Evolutionary conservation across 768 basidiomycete genomes (phyloP), one percentile per base, ranked within the genome.

Genomic region (Psilocybe sp.): DNA sequence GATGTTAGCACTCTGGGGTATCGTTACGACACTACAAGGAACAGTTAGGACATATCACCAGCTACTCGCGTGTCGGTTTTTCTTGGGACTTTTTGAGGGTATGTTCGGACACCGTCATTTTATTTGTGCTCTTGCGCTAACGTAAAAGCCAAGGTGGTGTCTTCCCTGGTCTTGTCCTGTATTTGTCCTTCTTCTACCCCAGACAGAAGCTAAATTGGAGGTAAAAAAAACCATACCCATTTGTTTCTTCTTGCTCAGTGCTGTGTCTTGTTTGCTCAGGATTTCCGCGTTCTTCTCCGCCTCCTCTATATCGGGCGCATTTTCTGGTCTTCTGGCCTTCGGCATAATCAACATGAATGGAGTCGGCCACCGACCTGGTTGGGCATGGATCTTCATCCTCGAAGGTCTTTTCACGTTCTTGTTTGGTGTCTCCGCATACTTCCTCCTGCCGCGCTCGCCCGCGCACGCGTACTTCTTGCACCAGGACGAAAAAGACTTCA

Each of bases 351-450:
- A 81, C 35, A 81, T 89, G 77, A 60, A 85, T 43, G 82, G 83
- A 10, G 63, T 78, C 9, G 72, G 75, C 0, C 64, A 72, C 1
- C 75, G 74, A 35, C 71, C 76, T 3, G 85, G 83, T 2, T 88
- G 85, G 85, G 71, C 77, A 13, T 88, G 82, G 85, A 78, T 86
- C 43, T 84, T 84, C 62, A 80, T 84, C 46, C 66, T 84, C 31
- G 80, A 88, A 64, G 87, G 87, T 1, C 64, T 77, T 2, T 81
- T 89, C 64, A 87, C 86, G 0, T 67, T 80, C 49, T 40, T 77
- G 2, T 80, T 84, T 52, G 88, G 85, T 5, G 32, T 78, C 4
- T 23, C 63, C 2, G 70, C 78, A 0, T 85, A 74, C 69, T 68
- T 74, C 55, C 48, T 84, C 36, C 67, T 82, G 12, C 66, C 66